Conservation (phyloP, 1,139 yeast species). For the Yamadazyma atmosphaerica region DNA sequence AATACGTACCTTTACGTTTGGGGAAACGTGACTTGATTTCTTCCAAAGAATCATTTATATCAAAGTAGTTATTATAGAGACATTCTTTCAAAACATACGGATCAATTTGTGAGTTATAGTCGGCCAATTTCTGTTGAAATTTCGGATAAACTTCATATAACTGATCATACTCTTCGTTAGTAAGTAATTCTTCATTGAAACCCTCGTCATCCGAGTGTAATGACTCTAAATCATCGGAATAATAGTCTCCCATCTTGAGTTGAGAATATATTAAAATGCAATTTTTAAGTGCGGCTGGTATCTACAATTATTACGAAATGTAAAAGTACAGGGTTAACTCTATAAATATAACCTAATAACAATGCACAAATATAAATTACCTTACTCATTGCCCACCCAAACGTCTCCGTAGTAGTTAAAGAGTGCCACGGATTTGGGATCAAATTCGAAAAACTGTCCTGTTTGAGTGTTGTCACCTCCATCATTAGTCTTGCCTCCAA, state of each 20-base stretch:
- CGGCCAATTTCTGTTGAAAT: conserved; percentile 33
- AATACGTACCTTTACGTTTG: conserved; percentile 45
- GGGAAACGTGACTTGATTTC: conserved; percentile 50
- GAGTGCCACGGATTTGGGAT: conserved; percentile 20
- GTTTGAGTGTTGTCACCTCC: conserved; percentile 25
- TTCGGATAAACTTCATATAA: conserved; percentile 43
- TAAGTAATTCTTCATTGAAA: conserved; percentile 22
- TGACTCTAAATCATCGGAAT: conserved; percentile 15
- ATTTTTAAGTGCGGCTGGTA: too few species aligned
- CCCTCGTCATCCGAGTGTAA: conserved; percentile 11
- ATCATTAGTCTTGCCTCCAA: conserved; percentile 33
- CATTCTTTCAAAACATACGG: conserved; percentile 59
- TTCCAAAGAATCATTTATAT: conserved; percentile 50
- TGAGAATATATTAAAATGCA: neutral
- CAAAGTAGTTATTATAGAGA: conserved; percentile 61
- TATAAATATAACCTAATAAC: neutral
- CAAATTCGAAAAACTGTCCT: conserved; percentile 28
- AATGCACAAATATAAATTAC: too few species aligned
- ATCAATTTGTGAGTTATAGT: conserved; percentile 46
- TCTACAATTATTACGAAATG: too few species aligned
- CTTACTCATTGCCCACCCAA: conserved; percentile 35
- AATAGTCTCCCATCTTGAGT: conserved; percentile 7
- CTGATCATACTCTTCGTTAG: conserved; percentile 38
- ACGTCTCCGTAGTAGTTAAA: conserved; percentile 33
- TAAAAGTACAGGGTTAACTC: too few species aligned